Base-by-base conservation (phyloP, 176 grass and related monocot genomes). In the Ampelocalamus luodianensis region DNA sequence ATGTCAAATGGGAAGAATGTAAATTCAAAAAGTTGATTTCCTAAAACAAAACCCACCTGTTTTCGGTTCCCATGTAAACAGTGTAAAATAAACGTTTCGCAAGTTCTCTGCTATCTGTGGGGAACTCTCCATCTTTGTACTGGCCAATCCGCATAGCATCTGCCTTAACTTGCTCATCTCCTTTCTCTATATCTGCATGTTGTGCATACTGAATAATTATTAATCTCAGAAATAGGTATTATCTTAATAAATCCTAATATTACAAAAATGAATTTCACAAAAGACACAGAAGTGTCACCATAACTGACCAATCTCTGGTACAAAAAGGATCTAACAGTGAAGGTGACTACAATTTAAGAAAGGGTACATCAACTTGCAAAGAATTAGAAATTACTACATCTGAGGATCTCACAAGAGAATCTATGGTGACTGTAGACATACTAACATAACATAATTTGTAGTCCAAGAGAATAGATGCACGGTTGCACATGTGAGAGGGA, bases 31-130 rank as follows among this genome's bases (percentile, higher is more conserved):
- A 72, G 80, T 20, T 70, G 18, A 79, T 37, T 80, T 74, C 26
- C 39, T 65, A 48, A 63, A 68, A 46, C 36, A 83, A 70, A 83
- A 27, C 6, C 75, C 50, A 95, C 96, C 96, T 98, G 38, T 98
- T 98, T 86, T 93, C 96, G 78, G 93, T 91, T 69, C 96, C 96
- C 96, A 98, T 98, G 76, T 92, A 98, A 79, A 98, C 91, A 27
- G 96, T 95, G 76, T 98, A 98, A 87, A 98, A 92, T 85, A 98
- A 79, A 58, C 96, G 85, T 69, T 85, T 93, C 54, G 91, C 93
- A 43, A 98, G 75, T 58, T 98, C 93, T 88, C 66, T 83, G 79
- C 93, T 93, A 74, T 93, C 88, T 63, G 69, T 89, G 59, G 93
- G 96, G 45, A 92, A 76, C 86, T 95, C 96, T 23, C 96, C 93